Conservation (phyloP, 2,329 filamentous ascomycete species). For the Xylaria arbuscula region DNA sequence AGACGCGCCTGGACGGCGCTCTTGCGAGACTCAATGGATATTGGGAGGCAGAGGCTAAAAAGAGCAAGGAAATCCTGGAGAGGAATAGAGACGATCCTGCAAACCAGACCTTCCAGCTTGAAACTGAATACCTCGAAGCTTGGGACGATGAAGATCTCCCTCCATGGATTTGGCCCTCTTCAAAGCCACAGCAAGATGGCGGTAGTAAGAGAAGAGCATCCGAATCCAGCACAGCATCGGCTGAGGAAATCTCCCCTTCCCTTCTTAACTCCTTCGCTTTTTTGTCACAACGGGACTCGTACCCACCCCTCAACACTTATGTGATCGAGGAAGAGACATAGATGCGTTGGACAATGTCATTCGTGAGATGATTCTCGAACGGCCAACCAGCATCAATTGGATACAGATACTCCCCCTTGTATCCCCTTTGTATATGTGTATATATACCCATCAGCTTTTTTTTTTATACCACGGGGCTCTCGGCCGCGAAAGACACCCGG, state of each 20-base stretch:
- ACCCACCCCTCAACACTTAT: conserved; percentile 27
- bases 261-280: not conserved
- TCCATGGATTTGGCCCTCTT: conserved; percentile 44
- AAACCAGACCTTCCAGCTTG: conserved; percentile 42
- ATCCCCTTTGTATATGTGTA: conserved; percentile 20
- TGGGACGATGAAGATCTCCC: conserved; percentile 47
- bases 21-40: conserved; percentile 43
- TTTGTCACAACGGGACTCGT: conserved; percentile 18
- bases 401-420: conserved; percentile 5
- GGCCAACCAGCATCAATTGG: not conserved
- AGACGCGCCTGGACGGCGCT: conserved; percentile 44
- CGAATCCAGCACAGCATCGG: conserved; percentile 11
- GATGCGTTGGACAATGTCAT: not conserved
- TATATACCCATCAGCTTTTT: conserved; percentile 8
- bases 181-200: conserved; percentile 21
- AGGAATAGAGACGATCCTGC: conserved; percentile 42
- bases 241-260: conserved; percentile 19
- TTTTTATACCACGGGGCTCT: not conserved
- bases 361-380: not conserved
- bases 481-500: conserved; percentile 5
- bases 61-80: conserved; percentile 39
- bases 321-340: conserved; percentile 38
- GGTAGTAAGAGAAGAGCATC: conserved; percentile 30
- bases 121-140: conserved; percentile 44
- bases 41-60: conserved; percentile 46